Evolutionary conservation across 768 basidiomycete species (phyloP).

Genomic region (Agrocybe praecox): DNA sequence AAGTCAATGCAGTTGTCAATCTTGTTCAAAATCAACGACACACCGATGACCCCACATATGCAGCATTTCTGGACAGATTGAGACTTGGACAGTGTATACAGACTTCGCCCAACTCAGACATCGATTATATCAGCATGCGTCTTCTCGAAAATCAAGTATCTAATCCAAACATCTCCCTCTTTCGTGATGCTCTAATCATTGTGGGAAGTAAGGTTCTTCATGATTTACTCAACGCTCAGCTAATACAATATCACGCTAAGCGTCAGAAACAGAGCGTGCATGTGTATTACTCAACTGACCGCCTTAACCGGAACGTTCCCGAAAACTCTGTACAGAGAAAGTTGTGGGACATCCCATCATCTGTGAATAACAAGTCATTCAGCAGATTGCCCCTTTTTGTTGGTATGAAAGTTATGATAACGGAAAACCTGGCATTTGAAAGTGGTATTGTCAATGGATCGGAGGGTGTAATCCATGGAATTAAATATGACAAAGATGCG

Average conservation of each 20-base stretch:
- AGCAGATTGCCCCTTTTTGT: conserved; percentile 16
- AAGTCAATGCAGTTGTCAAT: conserved; percentile 7
- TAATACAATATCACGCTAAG: not conserved
- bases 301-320: not conserved
- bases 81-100: conserved; percentile 1
- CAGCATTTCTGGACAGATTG: conserved; percentile 1
- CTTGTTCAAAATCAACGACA: conserved; percentile 10
- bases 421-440: conserved; percentile 19
- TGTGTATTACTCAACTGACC: conserved; percentile 1
- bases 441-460: conserved; percentile 16
- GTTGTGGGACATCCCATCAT: conserved; percentile 10
- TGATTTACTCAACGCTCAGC: not conserved
- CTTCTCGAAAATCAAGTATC: not conserved
- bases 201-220: conserved; percentile 1
- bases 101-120: not conserved
- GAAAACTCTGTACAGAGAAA: not conserved
- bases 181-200: conserved; percentile 1
- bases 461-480: conserved; percentile 12
- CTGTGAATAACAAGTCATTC: conserved; percentile 2
- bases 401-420: conserved; percentile 20
- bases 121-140: not conserved
- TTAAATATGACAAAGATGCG: conserved; percentile 8
- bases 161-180: not conserved
- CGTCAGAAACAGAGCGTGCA: not conserved
- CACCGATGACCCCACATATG: conserved; percentile 1